A percentile compares a stretch with the other conserved stretches of the same genome.
Conservation (phyloP, 306 rosid species). For the Abrus precatorius region DNA sequence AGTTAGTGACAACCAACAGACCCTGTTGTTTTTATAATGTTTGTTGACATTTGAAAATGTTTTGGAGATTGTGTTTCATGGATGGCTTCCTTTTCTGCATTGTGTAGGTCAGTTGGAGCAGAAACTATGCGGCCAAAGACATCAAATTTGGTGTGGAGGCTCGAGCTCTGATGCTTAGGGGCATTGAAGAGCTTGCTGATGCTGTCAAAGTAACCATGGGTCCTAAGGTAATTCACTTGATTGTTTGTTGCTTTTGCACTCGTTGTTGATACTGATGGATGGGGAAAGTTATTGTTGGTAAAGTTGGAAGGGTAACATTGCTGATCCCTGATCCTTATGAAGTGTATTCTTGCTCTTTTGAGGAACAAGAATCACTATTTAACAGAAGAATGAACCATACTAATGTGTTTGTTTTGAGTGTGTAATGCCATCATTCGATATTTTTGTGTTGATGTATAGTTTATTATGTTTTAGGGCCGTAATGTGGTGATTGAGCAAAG, state of each 20-base stretch:
- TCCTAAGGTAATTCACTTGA: slow-evolving; percentile 72
- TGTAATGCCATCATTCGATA: background rate
- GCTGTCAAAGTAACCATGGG: slow-evolving; percentile 99
- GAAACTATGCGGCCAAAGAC: slow-evolving; percentile 93
- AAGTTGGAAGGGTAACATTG: background rate
- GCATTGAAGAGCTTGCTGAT: slow-evolving; percentile 94
- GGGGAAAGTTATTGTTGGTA: background rate
- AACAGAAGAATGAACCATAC: background rate
- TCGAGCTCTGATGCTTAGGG: slow-evolving; percentile 91
- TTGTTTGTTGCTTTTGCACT: background rate
- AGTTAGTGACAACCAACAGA: too few species aligned
- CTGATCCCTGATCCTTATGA: background rate
- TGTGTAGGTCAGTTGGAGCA: slow-evolving; percentile 69
- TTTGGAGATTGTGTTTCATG: background rate
- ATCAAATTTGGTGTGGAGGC: slow-evolving; percentile 95
- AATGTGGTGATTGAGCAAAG: slow-evolving; percentile 93
- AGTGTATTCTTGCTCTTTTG: background rate
- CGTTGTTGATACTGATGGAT: background rate
- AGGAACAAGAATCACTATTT: background rate
- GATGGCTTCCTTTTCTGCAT: slow-evolving; percentile 18
- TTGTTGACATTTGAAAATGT: background rate
- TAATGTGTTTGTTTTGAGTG: background rate
- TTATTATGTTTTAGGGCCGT: slow-evolving; percentile 75
- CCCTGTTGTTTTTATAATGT: too few species aligned
- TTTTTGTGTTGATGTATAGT: slow-evolving; percentile 23